These are phyloP conservation scores for Colletotrichum sojae DNA, from an alignment of 2,329 filamentous ascomycete genomes.

Conservation along the genomic window DNA sequence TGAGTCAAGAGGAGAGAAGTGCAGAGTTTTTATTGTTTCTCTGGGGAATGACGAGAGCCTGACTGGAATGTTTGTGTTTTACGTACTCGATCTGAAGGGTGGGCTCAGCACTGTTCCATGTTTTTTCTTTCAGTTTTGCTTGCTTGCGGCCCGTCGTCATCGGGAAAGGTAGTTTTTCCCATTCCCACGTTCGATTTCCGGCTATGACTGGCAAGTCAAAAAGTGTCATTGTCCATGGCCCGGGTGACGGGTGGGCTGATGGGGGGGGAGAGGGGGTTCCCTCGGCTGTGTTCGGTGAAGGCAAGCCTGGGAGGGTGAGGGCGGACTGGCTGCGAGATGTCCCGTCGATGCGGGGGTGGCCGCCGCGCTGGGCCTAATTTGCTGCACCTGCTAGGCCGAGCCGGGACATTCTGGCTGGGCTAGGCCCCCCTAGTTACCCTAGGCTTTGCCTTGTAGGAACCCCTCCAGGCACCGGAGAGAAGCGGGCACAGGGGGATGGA, in stretches of 20 bases:
- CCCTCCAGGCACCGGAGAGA: conserved; percentile 34
- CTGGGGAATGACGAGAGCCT: neutral
- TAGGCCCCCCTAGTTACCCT: neutral
- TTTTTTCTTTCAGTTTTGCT: conserved; percentile 1
- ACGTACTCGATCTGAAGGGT: neutral
- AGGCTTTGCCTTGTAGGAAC: neutral
- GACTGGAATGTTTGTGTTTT: conserved; percentile 16
- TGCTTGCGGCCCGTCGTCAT: conserved; percentile 16
- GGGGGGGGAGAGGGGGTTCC: conserved; percentile 4
- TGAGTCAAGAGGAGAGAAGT: neutral
- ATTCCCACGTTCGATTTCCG: neutral
- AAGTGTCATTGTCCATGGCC: neutral
- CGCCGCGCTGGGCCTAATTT: neutral
- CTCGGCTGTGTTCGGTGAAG: conserved; percentile 39
- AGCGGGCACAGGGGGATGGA: conserved; percentile 37
- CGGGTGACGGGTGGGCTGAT: conserved; percentile 30
- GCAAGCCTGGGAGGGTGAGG: conserved; percentile 13
- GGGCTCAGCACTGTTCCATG: neutral
- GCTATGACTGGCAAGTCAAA: conserved; percentile 32
- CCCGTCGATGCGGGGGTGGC: conserved; percentile 35
- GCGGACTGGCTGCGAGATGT: conserved; percentile 27
- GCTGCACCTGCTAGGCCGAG: neutral
- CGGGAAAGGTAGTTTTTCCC: conserved; percentile 8
- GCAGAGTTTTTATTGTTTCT: conserved; percentile 1
- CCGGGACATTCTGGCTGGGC: conserved; percentile 6